Evolutionary conservation across 2,329 filamentous ascomycete genomes (phyloP).

Genomic region (Pyricularia grisea): DNA sequence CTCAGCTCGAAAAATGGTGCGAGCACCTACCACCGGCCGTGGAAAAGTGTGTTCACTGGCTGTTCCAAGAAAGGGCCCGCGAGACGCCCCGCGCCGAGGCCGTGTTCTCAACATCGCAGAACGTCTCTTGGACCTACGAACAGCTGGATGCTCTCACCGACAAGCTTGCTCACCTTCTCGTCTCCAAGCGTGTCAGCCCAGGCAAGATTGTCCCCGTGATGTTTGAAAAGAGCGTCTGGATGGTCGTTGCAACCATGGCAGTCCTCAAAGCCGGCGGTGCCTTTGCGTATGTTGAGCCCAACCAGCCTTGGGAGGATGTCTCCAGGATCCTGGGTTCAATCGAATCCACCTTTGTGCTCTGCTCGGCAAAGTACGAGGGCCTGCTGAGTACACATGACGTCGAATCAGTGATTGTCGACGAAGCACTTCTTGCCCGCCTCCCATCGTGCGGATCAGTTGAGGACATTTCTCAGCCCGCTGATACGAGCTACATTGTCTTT

Average conservation of each 20-base stretch:
- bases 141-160: background rate
- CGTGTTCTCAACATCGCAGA: background rate
- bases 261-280: slow-evolving; percentile 15
- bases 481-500: slow-evolving; percentile 40
- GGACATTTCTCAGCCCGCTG: slow-evolving; percentile 37
- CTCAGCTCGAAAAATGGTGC: background rate
- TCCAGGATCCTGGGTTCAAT: background rate
- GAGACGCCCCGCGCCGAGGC: background rate
- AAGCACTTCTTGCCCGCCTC: background rate
- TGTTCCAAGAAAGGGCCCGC: background rate
- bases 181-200: background rate
- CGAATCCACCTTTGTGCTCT: slow-evolving; percentile 10
- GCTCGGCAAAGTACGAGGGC: background rate
- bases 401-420: background rate
- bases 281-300: slow-evolving; percentile 13
- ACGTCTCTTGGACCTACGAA: background rate
- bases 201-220: background rate
- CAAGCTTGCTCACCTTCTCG: background rate
- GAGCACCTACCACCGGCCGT: background rate
- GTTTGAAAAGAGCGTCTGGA: slow-evolving; percentile 4
- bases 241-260: slow-evolving; percentile 12
- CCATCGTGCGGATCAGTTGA: slow-evolving; percentile 39
- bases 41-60: background rate
- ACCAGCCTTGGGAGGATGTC: slow-evolving; percentile 5
- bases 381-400: background rate